Conservation (phyloP, 192 early-diverging fungal genomes). For the Mortierella alpina region DNA sequence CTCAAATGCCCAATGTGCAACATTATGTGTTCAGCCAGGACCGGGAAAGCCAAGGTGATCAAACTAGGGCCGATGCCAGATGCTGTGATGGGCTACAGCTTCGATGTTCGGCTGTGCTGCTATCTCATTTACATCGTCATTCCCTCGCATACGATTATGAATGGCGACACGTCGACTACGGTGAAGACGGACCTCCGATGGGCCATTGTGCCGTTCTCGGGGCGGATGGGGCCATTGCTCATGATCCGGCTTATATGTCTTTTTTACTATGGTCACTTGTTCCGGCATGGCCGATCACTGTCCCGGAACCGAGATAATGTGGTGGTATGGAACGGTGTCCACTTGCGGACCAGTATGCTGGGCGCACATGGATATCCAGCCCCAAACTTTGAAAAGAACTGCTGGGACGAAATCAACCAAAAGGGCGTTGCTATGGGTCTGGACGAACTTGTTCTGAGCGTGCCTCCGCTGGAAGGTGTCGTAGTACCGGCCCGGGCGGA, state of each 20-base stretch:
- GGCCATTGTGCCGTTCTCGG: constrained; percentile 40
- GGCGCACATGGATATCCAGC: constrained; percentile 54
- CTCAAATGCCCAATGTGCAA: constrained; percentile 49
- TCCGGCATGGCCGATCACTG: constrained; percentile 42
- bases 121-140: constrained; percentile 52
- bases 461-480: constrained; percentile 14
- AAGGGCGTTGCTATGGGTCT: constrained; percentile 40
- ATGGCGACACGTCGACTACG: not conserved
- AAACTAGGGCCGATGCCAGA: constrained; percentile 54
- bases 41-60: not conserved
- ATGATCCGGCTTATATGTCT: constrained; percentile 47
- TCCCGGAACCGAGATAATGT: constrained; percentile 34
- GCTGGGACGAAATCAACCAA: constrained; percentile 45
- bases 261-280: constrained; percentile 55
- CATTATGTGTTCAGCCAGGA: constrained; percentile 28
- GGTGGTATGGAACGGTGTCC: constrained; percentile 54
- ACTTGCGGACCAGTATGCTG: constrained; percentile 41
- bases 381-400: constrained; percentile 36
- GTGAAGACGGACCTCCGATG: constrained; percentile 29
- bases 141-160: constrained; percentile 22
- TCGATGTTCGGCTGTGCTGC: constrained; percentile 42
- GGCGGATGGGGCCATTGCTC: constrained; percentile 47
- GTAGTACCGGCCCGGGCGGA: not conserved
- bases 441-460: constrained; percentile 19
- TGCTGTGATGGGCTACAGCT: constrained; percentile 48